A percentile compares a stretch with the other conserved stretches of the same genome.
These are phyloP conservation scores for Teunomyces pallodes DNA, from an alignment of 805 yeast species.

Conservation along the genomic window DNA sequence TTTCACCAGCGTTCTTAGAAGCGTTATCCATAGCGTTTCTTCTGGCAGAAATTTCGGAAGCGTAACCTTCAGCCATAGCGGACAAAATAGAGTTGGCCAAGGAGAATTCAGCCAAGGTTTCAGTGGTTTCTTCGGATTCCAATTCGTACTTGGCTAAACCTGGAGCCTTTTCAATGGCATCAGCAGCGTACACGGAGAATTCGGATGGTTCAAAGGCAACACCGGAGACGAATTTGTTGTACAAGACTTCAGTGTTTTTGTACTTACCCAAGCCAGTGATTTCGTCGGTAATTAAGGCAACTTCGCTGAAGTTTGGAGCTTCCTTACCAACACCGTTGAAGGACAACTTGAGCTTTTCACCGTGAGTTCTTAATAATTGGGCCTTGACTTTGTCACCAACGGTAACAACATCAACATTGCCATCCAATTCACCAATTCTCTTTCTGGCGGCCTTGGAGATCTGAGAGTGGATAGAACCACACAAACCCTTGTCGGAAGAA, in stretches of 20 bases:
- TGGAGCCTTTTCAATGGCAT: conserved; percentile 78
- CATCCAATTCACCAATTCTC: conserved; percentile 59
- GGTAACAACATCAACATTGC: conserved; percentile 72
- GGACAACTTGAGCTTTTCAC: conserved; percentile 65
- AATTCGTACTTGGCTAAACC: conserved; percentile 80
- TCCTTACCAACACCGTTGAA: conserved; percentile 94
- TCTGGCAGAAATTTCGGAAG: conserved; percentile 96
- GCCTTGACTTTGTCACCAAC: conserved; percentile 93
- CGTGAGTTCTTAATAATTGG: conserved; percentile 82
- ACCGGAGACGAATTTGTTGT: conserved; percentile 84
- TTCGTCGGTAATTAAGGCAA: conserved; percentile 84
- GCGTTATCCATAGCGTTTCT: conserved; percentile 99
- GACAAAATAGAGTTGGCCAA: conserved; percentile 85
- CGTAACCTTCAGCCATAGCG: conserved; percentile 97
- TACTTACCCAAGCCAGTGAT: conserved; percentile 67
- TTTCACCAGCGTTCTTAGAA: conserved; percentile 98
- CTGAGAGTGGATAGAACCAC: conserved; percentile 98
- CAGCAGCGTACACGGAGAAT: conserved; percentile 64
- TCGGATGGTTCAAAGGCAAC: conserved; percentile 85
- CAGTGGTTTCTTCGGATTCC: conserved; percentile 64
- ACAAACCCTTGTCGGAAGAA: conserved; percentile 96
- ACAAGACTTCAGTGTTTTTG: conserved; percentile 74
- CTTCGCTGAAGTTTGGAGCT: conserved; percentile 91
- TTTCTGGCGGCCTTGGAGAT: conserved; percentile 83
- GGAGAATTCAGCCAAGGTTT: conserved; percentile 77